Evolutionary conservation across 257 asterid species (phyloP), one percentile per base, ranked within the genome.

Genomic region (Solanum dulcamara): DNA sequence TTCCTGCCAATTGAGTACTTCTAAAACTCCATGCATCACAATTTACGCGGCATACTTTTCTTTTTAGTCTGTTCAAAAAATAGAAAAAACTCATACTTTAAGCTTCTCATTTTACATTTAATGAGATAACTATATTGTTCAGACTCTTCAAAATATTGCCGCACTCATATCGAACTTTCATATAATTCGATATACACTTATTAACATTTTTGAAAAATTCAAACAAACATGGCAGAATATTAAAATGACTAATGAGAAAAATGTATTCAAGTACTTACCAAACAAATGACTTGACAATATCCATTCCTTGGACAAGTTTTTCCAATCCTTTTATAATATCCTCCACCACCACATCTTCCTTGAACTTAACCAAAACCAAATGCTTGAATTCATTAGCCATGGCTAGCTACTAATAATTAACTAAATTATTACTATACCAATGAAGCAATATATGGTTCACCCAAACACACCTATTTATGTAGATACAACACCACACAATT

Each of bases 331-430:
- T 92, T 68, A 95, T 37, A 68, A 95, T 80, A 35, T 93, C 97
- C 38, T 94, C 98, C 8, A 92, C 92, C 1, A 83, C 92, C 22
- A 88, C 96, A 67, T 79, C 95, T 35, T 92, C 93, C 51, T 94
- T 97, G 93, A 97, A 97, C 94, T 94, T 94, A 70, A 91, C 99
- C 80, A 97, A 88, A 85, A 94, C 99, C 92, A 97, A 85, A 88
- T 97, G 99, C 85, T 93, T 93, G 91, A 95, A 95, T 40, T 90
- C 98, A 83, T 44, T 18, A 85, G 92, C 95, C 93, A 91, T 90
- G 35, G 84, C 85, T 75, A 26, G 33, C 71, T 30, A 53, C 12
- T 79, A 42, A 26, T 24, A 81, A 32, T 26, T 40, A 64, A 60
- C 70, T 64, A 66, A 66, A 33, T 35, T 37, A 64, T 38, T 48